phyloP scores from a whole-genome alignment of 805 yeast genomes.

The Huiozyma naganishii region DNA sequence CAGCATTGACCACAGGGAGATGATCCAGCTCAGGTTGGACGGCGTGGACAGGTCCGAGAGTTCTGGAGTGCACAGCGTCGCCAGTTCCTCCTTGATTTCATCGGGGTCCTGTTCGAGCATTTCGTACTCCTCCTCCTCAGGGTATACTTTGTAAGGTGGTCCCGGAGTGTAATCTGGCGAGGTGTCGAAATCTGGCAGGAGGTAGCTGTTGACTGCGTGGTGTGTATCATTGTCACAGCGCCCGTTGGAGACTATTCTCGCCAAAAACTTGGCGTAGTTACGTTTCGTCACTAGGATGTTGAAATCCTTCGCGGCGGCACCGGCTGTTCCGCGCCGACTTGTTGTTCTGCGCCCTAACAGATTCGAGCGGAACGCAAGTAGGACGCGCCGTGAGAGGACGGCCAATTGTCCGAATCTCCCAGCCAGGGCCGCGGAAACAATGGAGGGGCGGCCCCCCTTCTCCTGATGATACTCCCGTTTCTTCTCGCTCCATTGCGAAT shows the following conservation, averaged over 20 bases:
- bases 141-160: neutral
- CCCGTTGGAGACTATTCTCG: constrained; percentile 2
- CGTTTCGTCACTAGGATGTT: constrained; percentile 19
- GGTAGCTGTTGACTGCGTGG: constrained; percentile 8
- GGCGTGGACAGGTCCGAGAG: neutral
- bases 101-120: neutral
- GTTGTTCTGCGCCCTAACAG: neutral
- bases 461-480: neutral
- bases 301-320: constrained; percentile 6
- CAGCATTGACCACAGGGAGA: constrained; percentile 22
- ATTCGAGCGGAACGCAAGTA: neutral
- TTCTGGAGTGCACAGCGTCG: neutral
- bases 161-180: constrained; percentile 5
- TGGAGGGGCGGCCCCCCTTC: neutral
- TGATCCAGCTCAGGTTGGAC: constrained; percentile 17
- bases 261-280: constrained; percentile 16
- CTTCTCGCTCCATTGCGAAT: neutral
- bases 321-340: neutral
- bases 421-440: neutral
- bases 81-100: neutral
- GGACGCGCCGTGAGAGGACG: neutral
- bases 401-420: neutral
- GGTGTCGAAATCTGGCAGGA: constrained; percentile 22
- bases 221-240: constrained; percentile 12
- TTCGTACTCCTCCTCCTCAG: neutral